Evolutionary conservation across 768 basidiomycete genomes (phyloP).

Genomic region (Amyloporia xantha): DNA sequence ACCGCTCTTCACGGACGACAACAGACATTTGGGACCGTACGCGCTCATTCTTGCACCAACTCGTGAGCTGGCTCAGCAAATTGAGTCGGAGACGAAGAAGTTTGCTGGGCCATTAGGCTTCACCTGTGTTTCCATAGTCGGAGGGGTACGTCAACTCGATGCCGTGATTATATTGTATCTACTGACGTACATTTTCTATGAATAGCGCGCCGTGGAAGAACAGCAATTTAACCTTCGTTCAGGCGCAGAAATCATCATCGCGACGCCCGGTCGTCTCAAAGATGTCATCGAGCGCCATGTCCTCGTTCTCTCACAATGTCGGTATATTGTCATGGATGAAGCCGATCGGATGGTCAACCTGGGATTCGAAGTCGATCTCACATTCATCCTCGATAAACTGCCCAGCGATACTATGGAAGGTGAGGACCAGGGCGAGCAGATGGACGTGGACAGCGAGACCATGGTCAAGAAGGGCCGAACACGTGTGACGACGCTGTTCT

Average conservation of each 20-base stretch:
- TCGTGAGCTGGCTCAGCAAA: conserved; percentile 98
- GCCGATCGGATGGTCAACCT: conserved; percentile 99
- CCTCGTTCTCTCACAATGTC: conserved; percentile 92
- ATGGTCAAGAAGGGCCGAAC: conserved; percentile 70
- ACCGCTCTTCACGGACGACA: conserved; percentile 86
- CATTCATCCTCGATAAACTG: conserved; percentile 90
- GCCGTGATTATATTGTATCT: conserved; percentile 4
- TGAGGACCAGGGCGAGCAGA: conserved; percentile 65
- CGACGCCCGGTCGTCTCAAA: conserved; percentile 96
- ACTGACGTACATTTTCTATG: conserved; percentile 1
- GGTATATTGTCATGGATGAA: conserved; percentile 99
- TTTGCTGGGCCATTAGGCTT: conserved; percentile 89
- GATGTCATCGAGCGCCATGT: conserved; percentile 96
- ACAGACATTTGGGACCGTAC: conserved; percentile 89
- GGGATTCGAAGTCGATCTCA: conserved; percentile 92
- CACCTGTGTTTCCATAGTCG: conserved; percentile 95
- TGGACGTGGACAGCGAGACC: conserved; percentile 71
- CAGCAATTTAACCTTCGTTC: conserved; percentile 98
- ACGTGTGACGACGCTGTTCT: conserved; percentile 93
- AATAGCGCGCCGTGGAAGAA: conserved; percentile 86
- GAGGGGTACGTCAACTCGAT: conserved; percentile 61
- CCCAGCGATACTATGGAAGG: conserved; percentile 86
- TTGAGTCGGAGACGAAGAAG: conserved; percentile 86
- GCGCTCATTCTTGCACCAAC: conserved; percentile 92
- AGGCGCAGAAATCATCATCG: conserved; percentile 97